These are phyloP conservation scores for Schizothecium vesticola DNA, from an alignment of 495 filamentous ascomycete species.

Conservation along the genomic window DNA sequence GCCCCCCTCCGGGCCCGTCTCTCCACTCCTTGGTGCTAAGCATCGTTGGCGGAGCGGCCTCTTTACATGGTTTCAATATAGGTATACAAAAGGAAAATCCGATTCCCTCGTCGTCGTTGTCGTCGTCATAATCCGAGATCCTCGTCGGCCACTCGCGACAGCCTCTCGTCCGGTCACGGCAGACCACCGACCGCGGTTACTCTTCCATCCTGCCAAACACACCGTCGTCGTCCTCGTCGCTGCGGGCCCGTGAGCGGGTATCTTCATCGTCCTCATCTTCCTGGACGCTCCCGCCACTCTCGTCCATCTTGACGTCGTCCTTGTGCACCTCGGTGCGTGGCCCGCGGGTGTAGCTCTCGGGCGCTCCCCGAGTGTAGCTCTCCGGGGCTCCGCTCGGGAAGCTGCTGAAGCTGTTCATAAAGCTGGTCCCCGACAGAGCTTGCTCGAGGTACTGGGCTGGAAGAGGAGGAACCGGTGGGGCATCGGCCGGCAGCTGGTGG, in stretches of 20 bases:
- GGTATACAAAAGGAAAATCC: conserved; percentile 42
- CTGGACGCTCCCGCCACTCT: conserved; percentile 57
- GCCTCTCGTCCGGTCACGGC: neutral
- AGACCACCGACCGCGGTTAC: conserved; percentile 31
- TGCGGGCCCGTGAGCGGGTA: conserved; percentile 53
- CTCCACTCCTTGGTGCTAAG: conserved; percentile 57
- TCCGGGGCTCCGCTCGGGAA: conserved; percentile 47
- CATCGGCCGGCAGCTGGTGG: conserved; percentile 60
- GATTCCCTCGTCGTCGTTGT: conserved; percentile 14
- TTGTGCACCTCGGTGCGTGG: conserved; percentile 7
- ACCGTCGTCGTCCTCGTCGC: conserved; percentile 90
- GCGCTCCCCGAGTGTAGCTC: conserved; percentile 44
- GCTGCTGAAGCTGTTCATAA: conserved; percentile 50
- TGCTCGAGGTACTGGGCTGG: conserved; percentile 63
- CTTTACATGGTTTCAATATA: conserved; percentile 43
- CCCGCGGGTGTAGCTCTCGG: conserved; percentile 16
- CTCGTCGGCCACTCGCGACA: neutral
- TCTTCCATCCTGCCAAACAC: conserved; percentile 96
- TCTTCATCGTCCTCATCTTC: conserved; percentile 83
- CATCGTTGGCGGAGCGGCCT: conserved; percentile 51
- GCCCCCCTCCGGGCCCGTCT: conserved; percentile 8
- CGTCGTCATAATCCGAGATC: neutral
- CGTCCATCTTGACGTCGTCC: conserved; percentile 63
- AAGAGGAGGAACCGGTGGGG: conserved; percentile 81
- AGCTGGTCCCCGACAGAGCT: conserved; percentile 42